These are phyloP conservation scores for Cokeromyces recurvatus DNA, from an alignment of 371 early-diverging fungal genomes.

Conservation along the genomic window DNA sequence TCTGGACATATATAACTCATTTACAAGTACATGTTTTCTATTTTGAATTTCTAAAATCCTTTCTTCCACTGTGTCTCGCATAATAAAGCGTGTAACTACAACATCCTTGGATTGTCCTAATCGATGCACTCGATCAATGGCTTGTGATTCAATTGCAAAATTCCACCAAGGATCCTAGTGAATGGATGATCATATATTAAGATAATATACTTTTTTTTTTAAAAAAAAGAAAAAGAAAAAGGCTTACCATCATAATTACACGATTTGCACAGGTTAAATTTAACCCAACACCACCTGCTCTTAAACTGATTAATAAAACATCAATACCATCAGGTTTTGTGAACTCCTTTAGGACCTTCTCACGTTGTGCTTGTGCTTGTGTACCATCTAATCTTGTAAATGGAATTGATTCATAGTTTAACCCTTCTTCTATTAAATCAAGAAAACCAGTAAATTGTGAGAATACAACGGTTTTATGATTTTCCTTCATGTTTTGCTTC, in stretches of 20 bases:
- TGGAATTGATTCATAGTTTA: conserved; percentile 45
- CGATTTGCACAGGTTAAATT: conserved; percentile 80
- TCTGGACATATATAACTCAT: conserved; percentile 49
- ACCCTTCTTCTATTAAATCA: conserved; percentile 58
- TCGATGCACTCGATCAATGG: conserved; percentile 87
- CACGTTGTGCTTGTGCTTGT: conserved; percentile 56
- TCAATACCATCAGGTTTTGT: conserved; percentile 23
- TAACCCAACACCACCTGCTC: conserved; percentile 87
- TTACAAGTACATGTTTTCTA: conserved; percentile 50
- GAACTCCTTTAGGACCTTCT: conserved; percentile 55
- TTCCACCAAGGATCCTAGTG: conserved; percentile 89
- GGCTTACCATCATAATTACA: conserved; percentile 60
- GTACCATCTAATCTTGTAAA: conserved; percentile 71
- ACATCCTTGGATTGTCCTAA: conserved; percentile 70
- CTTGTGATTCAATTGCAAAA: conserved; percentile 74
- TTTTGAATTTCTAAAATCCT: conserved; percentile 59
- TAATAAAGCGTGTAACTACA: conserved; percentile 55
- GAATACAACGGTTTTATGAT: conserved; percentile 68
- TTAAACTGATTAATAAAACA: conserved; percentile 79
- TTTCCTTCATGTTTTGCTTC: conserved; percentile 26
- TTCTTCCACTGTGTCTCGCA: conserved; percentile 60
- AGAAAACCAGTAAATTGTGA: conserved; percentile 82
- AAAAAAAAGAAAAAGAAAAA: too few relatives aligned
- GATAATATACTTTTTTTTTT: too few relatives aligned
- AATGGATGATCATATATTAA: too few relatives aligned